A percentile compares a stretch with the other conserved stretches of the same genome.
These are phyloP conservation scores for Artemisia argyi DNA, from an alignment of 129 eudicot genomes.

Conservation along the genomic window DNA sequence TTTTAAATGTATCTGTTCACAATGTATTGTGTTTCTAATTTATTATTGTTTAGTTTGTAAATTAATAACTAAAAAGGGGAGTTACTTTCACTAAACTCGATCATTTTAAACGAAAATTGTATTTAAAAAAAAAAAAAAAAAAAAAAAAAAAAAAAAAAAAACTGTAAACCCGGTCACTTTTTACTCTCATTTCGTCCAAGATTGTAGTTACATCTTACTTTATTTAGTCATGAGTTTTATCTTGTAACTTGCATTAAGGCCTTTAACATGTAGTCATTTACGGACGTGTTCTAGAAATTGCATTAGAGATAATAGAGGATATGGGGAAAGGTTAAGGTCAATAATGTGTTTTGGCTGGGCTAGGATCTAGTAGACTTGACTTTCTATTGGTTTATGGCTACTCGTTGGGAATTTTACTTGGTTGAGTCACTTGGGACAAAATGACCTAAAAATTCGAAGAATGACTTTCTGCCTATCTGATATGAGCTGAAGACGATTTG, in stretches of 20 bases:
- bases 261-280: not conserved
- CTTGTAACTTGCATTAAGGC: not conserved
- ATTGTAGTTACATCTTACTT: not conserved
- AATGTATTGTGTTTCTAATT: too few species aligned
- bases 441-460: not conserved
- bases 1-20: too few species aligned
- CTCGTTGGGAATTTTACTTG: not conserved
- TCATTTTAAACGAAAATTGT: too few species aligned
- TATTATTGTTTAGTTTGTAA: too few species aligned
- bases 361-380: not conserved
- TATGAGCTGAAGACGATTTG: too few species aligned
- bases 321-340: not conserved
- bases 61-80: too few species aligned
- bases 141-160: too few species aligned
- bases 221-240: not conserved
- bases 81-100: too few species aligned
- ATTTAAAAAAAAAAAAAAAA: too few species aligned
- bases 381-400: not conserved
- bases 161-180: too few species aligned
- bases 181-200: not conserved
- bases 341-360: not conserved
- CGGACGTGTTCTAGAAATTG: not conserved
- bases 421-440: not conserved
- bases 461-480: too few species aligned
- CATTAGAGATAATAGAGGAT: not conserved